Evolutionary conservation across 257 asterid genomes (phyloP).

Genomic region (Craterostigma plantagineum): DNA sequence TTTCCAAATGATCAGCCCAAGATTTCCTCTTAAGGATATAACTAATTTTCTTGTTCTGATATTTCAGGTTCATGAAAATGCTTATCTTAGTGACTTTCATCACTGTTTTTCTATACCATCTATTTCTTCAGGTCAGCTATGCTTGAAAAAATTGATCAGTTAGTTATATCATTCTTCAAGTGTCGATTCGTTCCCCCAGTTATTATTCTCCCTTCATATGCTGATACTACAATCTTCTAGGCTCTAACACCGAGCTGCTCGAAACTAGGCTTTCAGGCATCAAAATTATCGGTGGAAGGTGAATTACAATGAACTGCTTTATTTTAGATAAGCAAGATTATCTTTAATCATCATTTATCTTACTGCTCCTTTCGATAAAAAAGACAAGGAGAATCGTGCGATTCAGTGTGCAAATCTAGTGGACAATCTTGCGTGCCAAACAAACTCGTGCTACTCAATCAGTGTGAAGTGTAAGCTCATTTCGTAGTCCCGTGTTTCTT

Average conservation of each 20-base stretch:
- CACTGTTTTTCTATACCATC: conserved; percentile 73
- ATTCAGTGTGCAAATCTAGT: conserved; percentile 54
- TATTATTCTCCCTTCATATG: no score
- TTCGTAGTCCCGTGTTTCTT: not conserved
- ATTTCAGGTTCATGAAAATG: conserved; percentile 84
- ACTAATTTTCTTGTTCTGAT: conserved; percentile 9
- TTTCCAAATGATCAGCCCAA: not conserved
- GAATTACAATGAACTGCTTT: not conserved
- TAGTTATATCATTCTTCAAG: no score
- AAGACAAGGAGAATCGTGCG: conserved; percentile 88
- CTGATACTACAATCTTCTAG: no score
- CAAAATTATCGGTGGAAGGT: conserved; percentile 63
- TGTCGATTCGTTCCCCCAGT: no score
- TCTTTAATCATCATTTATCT: conserved; percentile 4
- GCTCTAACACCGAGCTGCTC: not conserved
- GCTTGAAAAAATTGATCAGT: conserved; percentile 8
- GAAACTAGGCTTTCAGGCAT: conserved; percentile 62
- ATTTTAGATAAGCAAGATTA: not conserved
- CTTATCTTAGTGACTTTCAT: conserved; percentile 73
- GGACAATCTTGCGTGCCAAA: conserved; percentile 85
- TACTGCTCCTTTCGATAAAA: conserved; percentile 12
- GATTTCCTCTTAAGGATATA: not conserved
- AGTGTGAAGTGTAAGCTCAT: conserved; percentile 58
- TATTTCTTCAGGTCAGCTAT: conserved; percentile 56
- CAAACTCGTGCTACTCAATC: conserved; percentile 63